phyloP scores from a whole-genome alignment of 306 rosid species.

The Malus sylvestris region DNA sequence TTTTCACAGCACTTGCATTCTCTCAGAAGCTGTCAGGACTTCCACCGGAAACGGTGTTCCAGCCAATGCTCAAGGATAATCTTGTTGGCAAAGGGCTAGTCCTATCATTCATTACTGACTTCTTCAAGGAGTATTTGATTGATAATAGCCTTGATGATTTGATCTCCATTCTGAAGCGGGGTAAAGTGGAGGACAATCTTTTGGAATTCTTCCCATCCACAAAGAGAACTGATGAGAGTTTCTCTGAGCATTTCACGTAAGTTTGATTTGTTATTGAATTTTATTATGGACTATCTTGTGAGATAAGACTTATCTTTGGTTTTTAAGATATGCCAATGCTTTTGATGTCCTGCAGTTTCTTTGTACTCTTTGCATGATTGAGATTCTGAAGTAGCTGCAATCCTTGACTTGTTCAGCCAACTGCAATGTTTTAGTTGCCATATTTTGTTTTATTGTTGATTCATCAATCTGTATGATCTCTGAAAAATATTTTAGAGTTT shows the following conservation, averaged over 20 bases:
- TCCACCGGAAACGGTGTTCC: constrained; percentile 96
- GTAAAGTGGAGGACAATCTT: constrained; percentile 93
- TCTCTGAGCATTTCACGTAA: constrained; percentile 97
- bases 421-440: neutral
- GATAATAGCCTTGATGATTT: constrained; percentile 98
- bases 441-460: neutral
- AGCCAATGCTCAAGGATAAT: constrained; percentile 95
- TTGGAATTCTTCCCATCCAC: constrained; percentile 82
- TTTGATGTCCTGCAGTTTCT: neutral
- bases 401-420: neutral
- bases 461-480: neutral
- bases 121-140: constrained; percentile 89
- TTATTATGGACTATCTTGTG: neutral
- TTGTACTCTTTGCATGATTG: neutral
- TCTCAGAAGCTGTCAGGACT: constrained; percentile 99
- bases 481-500: neutral
- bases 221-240: constrained; percentile 71
- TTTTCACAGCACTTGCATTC: constrained; percentile 98
- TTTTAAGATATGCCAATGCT: neutral
- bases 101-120: constrained; percentile 84
- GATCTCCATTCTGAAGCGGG: constrained; percentile 89
- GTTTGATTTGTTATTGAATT: constrained; percentile 9
- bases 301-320: too few species aligned
- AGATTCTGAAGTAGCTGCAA: neutral
- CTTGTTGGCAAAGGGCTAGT: constrained; percentile 99